phyloP scores from a whole-genome alignment of 2,329 filamentous ascomycete genomes.

The Penicillium sclerotiorum region DNA sequence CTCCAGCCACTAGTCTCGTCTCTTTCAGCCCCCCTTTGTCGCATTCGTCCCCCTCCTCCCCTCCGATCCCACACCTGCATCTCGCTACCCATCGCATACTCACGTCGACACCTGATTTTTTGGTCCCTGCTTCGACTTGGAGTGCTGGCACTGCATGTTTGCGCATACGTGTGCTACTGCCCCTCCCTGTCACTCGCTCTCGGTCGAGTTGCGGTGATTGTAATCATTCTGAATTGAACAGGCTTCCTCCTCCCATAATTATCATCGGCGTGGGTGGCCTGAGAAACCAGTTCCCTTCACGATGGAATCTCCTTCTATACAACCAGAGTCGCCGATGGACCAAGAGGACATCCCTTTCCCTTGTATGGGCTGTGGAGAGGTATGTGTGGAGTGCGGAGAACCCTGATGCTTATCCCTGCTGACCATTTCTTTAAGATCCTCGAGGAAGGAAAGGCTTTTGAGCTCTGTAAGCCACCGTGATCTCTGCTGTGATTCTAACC shows the following conservation, averaged over 20 bases:
- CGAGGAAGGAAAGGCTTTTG: slow-evolving; percentile 97
- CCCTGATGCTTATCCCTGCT: slow-evolving; percentile 13
- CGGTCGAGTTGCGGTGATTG: neutral
- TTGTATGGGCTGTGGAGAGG: slow-evolving; percentile 92
- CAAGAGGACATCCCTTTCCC: slow-evolving; percentile 78
- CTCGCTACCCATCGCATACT: neutral
- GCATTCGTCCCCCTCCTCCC: slow-evolving; percentile 15
- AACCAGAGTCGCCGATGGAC: slow-evolving; percentile 67
- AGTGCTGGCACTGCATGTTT: slow-evolving; percentile 14
- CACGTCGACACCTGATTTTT: neutral
- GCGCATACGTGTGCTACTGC: slow-evolving; percentile 8
- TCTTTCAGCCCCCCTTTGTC: slow-evolving; percentile 25
- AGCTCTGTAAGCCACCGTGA: slow-evolving; percentile 69
- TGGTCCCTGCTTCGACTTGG: neutral
- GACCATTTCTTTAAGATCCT: slow-evolving; percentile 68
- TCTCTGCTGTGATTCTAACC: no score
- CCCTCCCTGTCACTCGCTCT: neutral
- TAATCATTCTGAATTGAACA: slow-evolving; percentile 1
- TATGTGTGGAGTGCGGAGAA: slow-evolving; percentile 44
- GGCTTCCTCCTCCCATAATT: neutral
- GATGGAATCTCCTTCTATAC: slow-evolving; percentile 60
- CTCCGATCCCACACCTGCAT: slow-evolving; percentile 18
- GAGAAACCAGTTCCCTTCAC: slow-evolving; percentile 1
- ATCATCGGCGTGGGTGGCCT: neutral
- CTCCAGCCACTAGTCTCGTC: slow-evolving; percentile 20